A percentile compares a stretch with the other conserved stretches of the same genome.
phyloP scores from a whole-genome alignment of 139 green algal genomes.

The Haematococcus lacustris region DNA sequence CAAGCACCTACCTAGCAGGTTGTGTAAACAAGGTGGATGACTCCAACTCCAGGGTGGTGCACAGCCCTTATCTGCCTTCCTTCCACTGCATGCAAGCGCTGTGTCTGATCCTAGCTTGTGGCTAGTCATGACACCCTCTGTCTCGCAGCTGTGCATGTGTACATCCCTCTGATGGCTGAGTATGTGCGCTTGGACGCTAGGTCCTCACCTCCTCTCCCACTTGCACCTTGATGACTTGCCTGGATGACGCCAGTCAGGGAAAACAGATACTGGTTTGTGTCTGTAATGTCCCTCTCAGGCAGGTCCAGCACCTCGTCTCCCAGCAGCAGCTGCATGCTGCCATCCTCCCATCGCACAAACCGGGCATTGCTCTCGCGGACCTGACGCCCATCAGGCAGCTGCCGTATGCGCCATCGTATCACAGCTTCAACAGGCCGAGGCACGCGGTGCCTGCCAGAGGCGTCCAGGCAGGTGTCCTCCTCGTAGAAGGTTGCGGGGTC shows the following conservation, averaged over 20 bases:
- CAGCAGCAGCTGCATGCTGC: conserved; percentile 57
- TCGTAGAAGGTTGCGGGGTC: conserved; percentile 42
- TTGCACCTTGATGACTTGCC: too few relatives aligned
- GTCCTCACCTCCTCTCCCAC: too few relatives aligned
- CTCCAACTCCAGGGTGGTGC: too few relatives aligned
- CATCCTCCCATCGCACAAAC: conserved; percentile 76
- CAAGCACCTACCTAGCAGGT: too few relatives aligned
- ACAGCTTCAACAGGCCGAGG: conserved; percentile 31
- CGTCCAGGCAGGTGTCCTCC: conserved; percentile 37
- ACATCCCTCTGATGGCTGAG: not conserved
- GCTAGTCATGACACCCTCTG: not conserved
- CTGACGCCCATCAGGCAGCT: conserved; percentile 17
- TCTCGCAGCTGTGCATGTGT: not conserved
- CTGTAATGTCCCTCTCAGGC: conserved; percentile 39
- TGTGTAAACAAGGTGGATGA: too few relatives aligned
- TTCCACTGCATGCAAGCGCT: too few relatives aligned
- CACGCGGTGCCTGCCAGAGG: conserved; percentile 27
- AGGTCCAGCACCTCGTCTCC: conserved; percentile 73
- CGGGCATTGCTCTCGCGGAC: conserved; percentile 66
- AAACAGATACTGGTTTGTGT: conserved; percentile 58
- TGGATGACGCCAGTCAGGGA: conserved; percentile 34
- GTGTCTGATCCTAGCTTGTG: too few relatives aligned
- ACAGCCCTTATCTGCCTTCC: too few relatives aligned
- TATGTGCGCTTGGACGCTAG: too few relatives aligned
- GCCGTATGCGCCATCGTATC: conserved; percentile 24